Percentiles rank a stretch among this genome's conserved stretches.
These are phyloP conservation scores for Xylariaceae sp. DNA, from an alignment of 2,329 filamentous ascomycete genomes.

Conservation along the genomic window DNA sequence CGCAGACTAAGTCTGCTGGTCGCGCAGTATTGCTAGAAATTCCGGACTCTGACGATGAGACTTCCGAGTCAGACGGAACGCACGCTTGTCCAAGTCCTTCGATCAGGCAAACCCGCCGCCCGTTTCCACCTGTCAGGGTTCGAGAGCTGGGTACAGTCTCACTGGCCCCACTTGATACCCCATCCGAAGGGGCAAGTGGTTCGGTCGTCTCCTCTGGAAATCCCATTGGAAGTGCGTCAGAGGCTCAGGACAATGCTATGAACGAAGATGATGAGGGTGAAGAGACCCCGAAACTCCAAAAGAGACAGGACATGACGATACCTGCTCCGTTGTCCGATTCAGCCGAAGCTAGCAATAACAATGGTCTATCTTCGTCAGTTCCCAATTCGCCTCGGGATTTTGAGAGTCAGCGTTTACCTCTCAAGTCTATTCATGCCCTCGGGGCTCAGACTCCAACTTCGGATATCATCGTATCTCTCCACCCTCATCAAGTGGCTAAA, in stretches of 20 bases:
- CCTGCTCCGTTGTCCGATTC: too few relatives aligned
- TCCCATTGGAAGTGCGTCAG: too few relatives aligned
- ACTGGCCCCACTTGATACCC: slow-evolving; percentile 17
- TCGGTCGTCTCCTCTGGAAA: too few relatives aligned
- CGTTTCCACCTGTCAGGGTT: background rate
- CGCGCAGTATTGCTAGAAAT: slow-evolving; percentile 28
- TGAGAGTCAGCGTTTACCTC: slow-evolving; percentile 33
- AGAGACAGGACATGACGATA: too few relatives aligned
- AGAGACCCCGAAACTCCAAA: too few relatives aligned
- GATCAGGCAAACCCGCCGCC: slow-evolving; percentile 5
- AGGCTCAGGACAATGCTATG: too few relatives aligned
- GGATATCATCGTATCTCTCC: slow-evolving; percentile 46
- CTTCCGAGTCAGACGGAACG: slow-evolving; percentile 17
- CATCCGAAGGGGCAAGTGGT: slow-evolving; percentile 11
- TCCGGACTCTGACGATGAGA: slow-evolving; percentile 29
- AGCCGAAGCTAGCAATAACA: too few relatives aligned
- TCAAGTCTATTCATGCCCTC: slow-evolving; percentile 29
- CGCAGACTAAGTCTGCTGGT: slow-evolving; percentile 17
- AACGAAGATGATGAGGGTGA: too few relatives aligned
- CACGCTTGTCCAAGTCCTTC: slow-evolving; percentile 17
- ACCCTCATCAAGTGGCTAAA: slow-evolving; percentile 49
- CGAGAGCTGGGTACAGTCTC: slow-evolving; percentile 11
- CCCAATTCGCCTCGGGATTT: slow-evolving; percentile 19
- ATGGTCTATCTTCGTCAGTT: too few relatives aligned
- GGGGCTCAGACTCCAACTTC: slow-evolving; percentile 40